Percentiles rank a stretch among this genome's conserved stretches.
Conservation (phyloP, 2,329 filamentous ascomycete genomes). For the Sphaerulina vaccinii region DNA sequence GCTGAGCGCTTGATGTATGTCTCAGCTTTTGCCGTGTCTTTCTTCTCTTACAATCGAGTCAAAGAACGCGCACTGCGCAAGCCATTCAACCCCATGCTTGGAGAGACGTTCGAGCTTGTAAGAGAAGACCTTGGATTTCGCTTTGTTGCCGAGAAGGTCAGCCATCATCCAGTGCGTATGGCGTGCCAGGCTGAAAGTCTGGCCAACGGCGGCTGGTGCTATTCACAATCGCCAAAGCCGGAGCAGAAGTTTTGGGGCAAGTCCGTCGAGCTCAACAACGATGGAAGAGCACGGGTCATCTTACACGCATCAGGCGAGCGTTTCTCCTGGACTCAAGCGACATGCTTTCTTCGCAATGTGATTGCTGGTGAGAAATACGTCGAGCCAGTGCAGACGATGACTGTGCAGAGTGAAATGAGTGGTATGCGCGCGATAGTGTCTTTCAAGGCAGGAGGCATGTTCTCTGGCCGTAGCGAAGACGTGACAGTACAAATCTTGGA, state of each 20-base stretch:
- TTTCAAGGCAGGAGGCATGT: constrained; percentile 96
- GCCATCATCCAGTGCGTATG: constrained; percentile 85
- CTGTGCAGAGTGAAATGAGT: constrained; percentile 76
- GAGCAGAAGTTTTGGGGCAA: constrained; percentile 99
- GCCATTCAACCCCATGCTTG: constrained; percentile 94
- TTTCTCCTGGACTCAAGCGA: constrained; percentile 86
- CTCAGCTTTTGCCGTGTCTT: constrained; percentile 84
- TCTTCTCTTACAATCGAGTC: constrained; percentile 75
- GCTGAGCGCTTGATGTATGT: constrained; percentile 79
- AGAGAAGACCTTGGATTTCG: constrained; percentile 84
- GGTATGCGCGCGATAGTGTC: constrained; percentile 82
- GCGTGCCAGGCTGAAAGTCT: constrained; percentile 81
- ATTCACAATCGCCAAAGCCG: constrained; percentile 82
- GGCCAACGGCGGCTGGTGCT: constrained; percentile 69
- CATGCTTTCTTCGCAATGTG: constrained; percentile 89
- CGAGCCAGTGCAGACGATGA: constrained; percentile 89
- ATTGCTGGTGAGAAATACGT: constrained; percentile 98
- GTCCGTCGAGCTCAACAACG: constrained; percentile 88
- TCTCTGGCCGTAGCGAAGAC: constrained; percentile 89
- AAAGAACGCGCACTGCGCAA: constrained; percentile 93
- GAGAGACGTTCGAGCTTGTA: constrained; percentile 91
- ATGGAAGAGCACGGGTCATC: constrained; percentile 77
- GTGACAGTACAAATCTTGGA: constrained; percentile 74
- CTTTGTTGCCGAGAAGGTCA: constrained; percentile 92
- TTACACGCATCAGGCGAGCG: constrained; percentile 69